A percentile compares a stretch with the other conserved stretches of the same genome.
These are phyloP conservation scores for Sphagnurus paluster DNA, from an alignment of 1,284 basidiomycete genomes.

Conservation along the genomic window DNA sequence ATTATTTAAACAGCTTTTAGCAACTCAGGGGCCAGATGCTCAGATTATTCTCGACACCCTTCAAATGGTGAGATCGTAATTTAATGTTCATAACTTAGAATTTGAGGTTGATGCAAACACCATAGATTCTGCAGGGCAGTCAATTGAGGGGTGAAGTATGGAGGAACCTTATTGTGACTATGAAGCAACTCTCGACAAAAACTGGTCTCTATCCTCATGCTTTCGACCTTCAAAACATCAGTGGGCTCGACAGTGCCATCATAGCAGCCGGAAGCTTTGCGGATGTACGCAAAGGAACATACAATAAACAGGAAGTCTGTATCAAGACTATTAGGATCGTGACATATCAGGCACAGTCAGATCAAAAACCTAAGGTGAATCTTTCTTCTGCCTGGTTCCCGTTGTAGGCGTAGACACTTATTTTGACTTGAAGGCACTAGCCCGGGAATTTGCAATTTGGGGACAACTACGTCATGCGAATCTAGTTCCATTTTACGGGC, in stretches of 20 bases:
- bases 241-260: neutral
- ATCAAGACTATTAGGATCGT: conserved; percentile 14
- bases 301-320: conserved; percentile 4
- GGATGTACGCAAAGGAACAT: conserved; percentile 13
- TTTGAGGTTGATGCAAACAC: accelerated
- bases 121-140: conserved; percentile 7
- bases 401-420: neutral
- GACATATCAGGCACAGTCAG: neutral
- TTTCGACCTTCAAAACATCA: conserved; percentile 3
- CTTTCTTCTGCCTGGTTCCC: neutral
- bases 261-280: conserved; percentile 11
- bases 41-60: conserved; percentile 10
- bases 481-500: conserved; percentile 2
- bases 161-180: conserved; percentile 6
- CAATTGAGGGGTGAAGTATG: neutral
- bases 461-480: conserved; percentile 2
- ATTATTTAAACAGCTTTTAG: neutral
- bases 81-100: neutral
- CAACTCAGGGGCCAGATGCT: conserved; percentile 3
- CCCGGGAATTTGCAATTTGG: conserved; percentile 3
- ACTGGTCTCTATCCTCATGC: conserved; percentile 10
- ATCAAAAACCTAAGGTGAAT: conserved; percentile 8
- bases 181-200: conserved; percentile 4
- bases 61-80: conserved; percentile 3
- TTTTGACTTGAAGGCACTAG: neutral